Evolutionary conservation across 169 alveolate species (phyloP), one percentile per base, ranked within the genome.

Genomic region (Plasmodium yoelii): DNA sequence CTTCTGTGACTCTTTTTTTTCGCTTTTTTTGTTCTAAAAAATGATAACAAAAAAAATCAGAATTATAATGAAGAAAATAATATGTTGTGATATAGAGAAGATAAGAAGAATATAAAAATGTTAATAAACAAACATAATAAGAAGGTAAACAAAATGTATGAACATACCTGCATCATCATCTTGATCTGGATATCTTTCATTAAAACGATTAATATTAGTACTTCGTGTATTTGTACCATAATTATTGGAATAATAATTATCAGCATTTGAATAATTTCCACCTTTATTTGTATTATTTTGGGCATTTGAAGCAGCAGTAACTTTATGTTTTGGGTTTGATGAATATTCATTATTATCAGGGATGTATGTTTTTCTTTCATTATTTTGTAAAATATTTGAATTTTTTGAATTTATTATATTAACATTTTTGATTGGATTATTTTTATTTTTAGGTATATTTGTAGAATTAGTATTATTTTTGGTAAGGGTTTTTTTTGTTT

Each of bases 1-100:
- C 89, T 87, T 93, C 96, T 10, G 95, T 87, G 22, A 92, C 94
- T 19, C 95, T 92, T 86, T 93, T 93, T 86, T 93, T 93, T 59
- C 94, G 89, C 70, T 93, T 93, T 69, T 87, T 77, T 22, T 47
- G 80, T 46, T 77, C 89, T 64, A 47, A 9, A 46, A 42, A 53
- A 10, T 7, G 8, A 5, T 22, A 12, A 5, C n/a, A 5, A 68
- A 56, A 65, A 28, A 74, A 44, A 10, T 12, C n/a, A 10, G n/a
- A 24, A 74, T 8, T 24, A 59, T 55, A 51, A 24, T 39, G 15
- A 9, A 22, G 10, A 69, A 22, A 42, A 1, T 19, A 51, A 49
- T 24, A 49, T 24, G 24, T 22, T 15, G 15, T 15, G 18, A 22
- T 5, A 10, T 22, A 60, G 13, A 6, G 1, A n/a, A 15, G 69